Evolutionary conservation across 208 protist species (phyloP).

Genomic region (Acanthamoeba lenticulata): DNA sequence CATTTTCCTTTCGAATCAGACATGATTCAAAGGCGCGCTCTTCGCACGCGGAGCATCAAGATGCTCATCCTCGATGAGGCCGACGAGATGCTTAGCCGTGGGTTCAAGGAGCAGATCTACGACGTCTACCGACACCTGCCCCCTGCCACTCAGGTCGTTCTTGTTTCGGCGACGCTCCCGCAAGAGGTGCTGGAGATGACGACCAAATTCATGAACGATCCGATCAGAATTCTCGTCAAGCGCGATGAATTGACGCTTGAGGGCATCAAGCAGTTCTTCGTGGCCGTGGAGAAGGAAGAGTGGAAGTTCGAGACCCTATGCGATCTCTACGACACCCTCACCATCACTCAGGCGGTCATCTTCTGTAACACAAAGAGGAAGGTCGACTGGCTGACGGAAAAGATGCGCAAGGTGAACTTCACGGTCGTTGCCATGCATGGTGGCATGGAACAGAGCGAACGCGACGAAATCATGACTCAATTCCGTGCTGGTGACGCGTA

Average conservation of each 20-base stretch:
- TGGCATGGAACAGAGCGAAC: constrained; percentile 97
- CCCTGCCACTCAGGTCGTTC: constrained; percentile 81
- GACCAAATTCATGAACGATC: constrained; percentile 98
- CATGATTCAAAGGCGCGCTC: constrained; percentile 21
- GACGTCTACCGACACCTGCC: constrained; percentile 87
- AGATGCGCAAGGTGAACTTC: constrained; percentile 93
- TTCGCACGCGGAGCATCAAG: constrained; percentile 65
- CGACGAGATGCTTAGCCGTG: constrained; percentile 97
- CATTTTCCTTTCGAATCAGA: constrained; percentile 29
- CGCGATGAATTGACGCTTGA: constrained; percentile 94
- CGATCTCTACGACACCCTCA: constrained; percentile 95
- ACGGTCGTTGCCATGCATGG: constrained; percentile 96
- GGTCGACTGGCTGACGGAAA: constrained; percentile 98
- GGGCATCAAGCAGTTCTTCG: constrained; percentile 97
- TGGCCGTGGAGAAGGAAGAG: constrained; percentile 97
- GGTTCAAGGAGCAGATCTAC: constrained; percentile 97
- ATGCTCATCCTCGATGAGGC: constrained; percentile 90
- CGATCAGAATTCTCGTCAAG: constrained; percentile 98
- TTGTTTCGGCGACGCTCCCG: constrained; percentile 92
- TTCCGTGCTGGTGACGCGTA: constrained; percentile 93
- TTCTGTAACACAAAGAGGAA: constrained; percentile 99
- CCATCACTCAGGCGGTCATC: constrained; percentile 98
- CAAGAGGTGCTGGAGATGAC: constrained; percentile 93
- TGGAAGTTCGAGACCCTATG: constrained; percentile 99
- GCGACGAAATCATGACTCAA: constrained; percentile 97